phyloP scores from a whole-genome alignment of 2,329 filamentous ascomycete species.

The Coleophoma cylindrospora region DNA sequence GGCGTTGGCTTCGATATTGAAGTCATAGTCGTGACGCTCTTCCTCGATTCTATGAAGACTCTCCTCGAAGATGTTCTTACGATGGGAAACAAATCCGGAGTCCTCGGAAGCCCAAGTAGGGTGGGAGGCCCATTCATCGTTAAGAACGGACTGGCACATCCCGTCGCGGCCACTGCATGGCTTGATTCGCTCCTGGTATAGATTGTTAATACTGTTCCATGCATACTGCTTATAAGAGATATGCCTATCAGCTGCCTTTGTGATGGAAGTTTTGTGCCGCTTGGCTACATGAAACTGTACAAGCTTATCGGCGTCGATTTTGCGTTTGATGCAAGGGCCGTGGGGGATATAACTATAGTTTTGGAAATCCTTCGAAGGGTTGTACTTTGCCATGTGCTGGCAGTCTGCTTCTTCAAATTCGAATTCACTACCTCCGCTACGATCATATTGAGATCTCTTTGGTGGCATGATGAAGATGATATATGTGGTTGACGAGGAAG shows the following conservation, averaged over 20 bases:
- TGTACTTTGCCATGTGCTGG: no score
- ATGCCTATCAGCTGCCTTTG: not conserved
- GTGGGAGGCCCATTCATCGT: conserved; percentile 98
- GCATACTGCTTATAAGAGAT: no score
- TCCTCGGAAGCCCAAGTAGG: conserved; percentile 99
- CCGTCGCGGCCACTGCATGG: conserved; percentile 92
- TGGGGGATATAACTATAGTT: not conserved
- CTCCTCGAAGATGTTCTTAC: conserved; percentile 95
- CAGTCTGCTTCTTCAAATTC: no score
- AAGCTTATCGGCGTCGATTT: not conserved
- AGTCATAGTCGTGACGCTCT: conserved; percentile 97
- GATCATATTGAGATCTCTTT: no score
- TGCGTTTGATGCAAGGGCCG: not conserved
- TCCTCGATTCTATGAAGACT: conserved; percentile 94
- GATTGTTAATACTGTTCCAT: conserved; percentile 1
- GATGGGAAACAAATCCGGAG: conserved; percentile 93
- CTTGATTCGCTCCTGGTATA: conserved; percentile 69
- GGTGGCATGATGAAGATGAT: no score
- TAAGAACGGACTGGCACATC: conserved; percentile 87
- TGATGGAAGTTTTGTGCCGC: not conserved
- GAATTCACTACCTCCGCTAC: no score
- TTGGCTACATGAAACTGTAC: not conserved
- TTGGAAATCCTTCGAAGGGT: no score
- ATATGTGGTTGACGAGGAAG: no score
- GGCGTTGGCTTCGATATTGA: conserved; percentile 91